Percentiles rank a stretch among this genome's conserved stretches.
Conservation (phyloP, 805 yeast genomes). For the Candida sanyiensis region DNA sequence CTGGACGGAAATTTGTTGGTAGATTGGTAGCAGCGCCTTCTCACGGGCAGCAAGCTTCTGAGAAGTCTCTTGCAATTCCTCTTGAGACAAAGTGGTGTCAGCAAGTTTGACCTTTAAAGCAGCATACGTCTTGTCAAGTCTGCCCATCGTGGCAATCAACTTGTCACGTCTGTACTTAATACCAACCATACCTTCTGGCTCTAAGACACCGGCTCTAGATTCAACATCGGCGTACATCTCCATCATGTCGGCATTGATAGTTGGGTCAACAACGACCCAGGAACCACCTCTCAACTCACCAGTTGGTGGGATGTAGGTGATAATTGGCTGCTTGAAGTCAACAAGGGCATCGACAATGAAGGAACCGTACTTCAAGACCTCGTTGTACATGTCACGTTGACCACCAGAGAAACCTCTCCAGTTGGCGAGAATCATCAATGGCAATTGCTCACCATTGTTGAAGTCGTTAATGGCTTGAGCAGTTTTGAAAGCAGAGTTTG, state of each 20-base stretch:
- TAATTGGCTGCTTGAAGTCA: conserved; percentile 92
- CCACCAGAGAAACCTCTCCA: conserved; percentile 99
- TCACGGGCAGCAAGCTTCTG: conserved; percentile 75
- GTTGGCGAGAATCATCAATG: conserved; percentile 95
- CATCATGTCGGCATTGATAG: conserved; percentile 95
- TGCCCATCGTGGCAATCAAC: conserved; percentile 81
- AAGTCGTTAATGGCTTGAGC: conserved; percentile 98
- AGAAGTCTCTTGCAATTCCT: conserved; percentile 59
- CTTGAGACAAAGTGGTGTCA: conserved; percentile 48
- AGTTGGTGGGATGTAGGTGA: conserved; percentile 95
- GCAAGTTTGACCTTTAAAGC: conserved; percentile 57
- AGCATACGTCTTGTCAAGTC: conserved; percentile 76
- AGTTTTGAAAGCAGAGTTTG: conserved; percentile 97
- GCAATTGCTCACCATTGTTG: conserved; percentile 96
- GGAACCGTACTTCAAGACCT: conserved; percentile 94
- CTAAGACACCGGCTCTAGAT: conserved; percentile 95
- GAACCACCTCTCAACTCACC: conserved; percentile 99
- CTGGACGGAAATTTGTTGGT: conserved; percentile 88
- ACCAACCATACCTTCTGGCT: conserved; percentile 99
- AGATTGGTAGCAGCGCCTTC: conserved; percentile 72
- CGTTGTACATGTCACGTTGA: conserved; percentile 99
- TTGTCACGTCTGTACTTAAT: conserved; percentile 95
- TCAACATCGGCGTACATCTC: conserved; percentile 98
- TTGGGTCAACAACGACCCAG: conserved; percentile 99
- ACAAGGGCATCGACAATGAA: conserved; percentile 95